Evolutionary conservation across 1,139 yeast genomes (phyloP).

Genomic region (Candida frijolesensis): DNA sequence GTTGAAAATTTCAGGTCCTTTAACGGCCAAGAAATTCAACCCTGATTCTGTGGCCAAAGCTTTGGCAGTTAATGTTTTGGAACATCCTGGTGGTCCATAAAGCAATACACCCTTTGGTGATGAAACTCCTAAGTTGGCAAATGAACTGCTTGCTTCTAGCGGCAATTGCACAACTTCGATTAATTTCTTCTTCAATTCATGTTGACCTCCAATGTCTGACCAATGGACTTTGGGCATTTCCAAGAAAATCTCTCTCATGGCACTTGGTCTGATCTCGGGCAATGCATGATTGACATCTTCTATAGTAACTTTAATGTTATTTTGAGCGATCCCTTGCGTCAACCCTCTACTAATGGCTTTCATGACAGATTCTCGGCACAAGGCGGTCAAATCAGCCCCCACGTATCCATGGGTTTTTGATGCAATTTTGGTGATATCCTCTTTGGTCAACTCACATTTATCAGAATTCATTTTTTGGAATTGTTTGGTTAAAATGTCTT

Average conservation of each 20-base stretch:
- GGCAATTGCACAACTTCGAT: slow-evolving; percentile 93
- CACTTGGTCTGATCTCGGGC: slow-evolving; percentile 85
- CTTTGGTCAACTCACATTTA: slow-evolving; percentile 56
- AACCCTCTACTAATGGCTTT: slow-evolving; percentile 70
- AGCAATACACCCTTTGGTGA: slow-evolving; percentile 91
- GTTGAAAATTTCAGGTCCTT: slow-evolving; percentile 93
- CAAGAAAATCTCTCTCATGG: slow-evolving; percentile 92
- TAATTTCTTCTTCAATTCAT: slow-evolving; percentile 73
- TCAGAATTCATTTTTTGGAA: slow-evolving; percentile 57
- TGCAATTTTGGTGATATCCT: slow-evolving; percentile 61
- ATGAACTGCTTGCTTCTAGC: slow-evolving; percentile 77
- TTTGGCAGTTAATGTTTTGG: slow-evolving; percentile 90
- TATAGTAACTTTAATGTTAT: slow-evolving; percentile 31
- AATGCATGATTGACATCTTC: slow-evolving; percentile 69
- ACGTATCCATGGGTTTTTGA: slow-evolving; percentile 60
- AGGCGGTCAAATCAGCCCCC: slow-evolving; percentile 88
- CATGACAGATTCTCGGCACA: slow-evolving; percentile 88
- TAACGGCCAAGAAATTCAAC: slow-evolving; percentile 86
- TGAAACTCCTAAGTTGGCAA: slow-evolving; percentile 71
- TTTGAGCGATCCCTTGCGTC: slow-evolving; percentile 21
- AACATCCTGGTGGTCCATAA: slow-evolving; percentile 97
- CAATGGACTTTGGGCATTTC: slow-evolving; percentile 94
- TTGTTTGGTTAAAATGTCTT: slow-evolving; percentile 63
- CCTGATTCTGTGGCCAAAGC: slow-evolving; percentile 96
- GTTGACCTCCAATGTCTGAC: slow-evolving; percentile 97